Evolutionary conservation across 306 rosid genomes (phyloP).

Genomic region (Quercus berberidifolia): DNA sequence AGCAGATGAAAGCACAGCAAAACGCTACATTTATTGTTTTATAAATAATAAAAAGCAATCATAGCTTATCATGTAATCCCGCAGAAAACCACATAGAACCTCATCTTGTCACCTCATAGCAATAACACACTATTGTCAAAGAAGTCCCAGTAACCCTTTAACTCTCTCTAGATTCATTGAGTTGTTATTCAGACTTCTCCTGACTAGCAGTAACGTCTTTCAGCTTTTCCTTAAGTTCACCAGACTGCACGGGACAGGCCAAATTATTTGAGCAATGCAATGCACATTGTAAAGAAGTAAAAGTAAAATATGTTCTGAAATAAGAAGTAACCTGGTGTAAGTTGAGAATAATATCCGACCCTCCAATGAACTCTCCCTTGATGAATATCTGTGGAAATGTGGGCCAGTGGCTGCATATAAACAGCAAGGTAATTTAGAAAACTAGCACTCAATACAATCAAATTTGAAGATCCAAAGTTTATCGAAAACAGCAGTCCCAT

Average conservation of each 20-base stretch:
- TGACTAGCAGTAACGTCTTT: constrained; percentile 29
- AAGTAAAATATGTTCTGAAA: not conserved
- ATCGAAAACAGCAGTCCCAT: not conserved
- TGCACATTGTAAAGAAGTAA: constrained; percentile 2
- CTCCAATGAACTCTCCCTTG: constrained; percentile 92
- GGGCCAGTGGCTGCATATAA: constrained; percentile 66
- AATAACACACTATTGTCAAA: not conserved
- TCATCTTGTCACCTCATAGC: not conserved
- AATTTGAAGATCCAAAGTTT: not conserved
- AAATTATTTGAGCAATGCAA: constrained; percentile 11
- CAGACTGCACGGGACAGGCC: constrained; percentile 43
- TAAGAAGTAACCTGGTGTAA: constrained; percentile 67
- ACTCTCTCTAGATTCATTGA: not conserved
- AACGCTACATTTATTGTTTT: not conserved
- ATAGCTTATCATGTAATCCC: not conserved
- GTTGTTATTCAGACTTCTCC: constrained; percentile 25
- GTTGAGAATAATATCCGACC: constrained; percentile 80
- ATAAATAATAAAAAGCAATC: too few relatives aligned
- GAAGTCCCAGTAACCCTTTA: not conserved
- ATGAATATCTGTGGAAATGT: constrained; percentile 92
- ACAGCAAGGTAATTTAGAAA: not conserved
- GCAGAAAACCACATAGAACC: not conserved
- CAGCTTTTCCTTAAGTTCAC: constrained; percentile 61
- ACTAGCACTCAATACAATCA: not conserved
- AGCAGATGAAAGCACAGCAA: not conserved